phyloP scores from a whole-genome alignment of 2,329 filamentous ascomycete genomes.

The Juglanconis sp. region DNA sequence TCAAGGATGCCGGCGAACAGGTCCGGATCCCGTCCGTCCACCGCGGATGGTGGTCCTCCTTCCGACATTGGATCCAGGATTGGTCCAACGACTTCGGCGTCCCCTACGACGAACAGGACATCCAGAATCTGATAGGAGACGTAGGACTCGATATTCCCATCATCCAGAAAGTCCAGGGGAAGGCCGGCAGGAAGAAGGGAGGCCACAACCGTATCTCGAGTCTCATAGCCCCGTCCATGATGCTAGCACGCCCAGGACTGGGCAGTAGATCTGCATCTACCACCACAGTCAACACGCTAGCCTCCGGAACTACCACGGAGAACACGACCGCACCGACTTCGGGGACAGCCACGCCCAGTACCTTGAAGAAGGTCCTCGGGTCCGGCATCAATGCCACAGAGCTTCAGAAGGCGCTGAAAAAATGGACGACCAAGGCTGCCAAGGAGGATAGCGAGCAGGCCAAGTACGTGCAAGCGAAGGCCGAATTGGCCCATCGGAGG shows the following conservation, averaged over 20 bases:
- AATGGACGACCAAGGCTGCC: slow-evolving; percentile 9
- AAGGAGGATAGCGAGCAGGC: slow-evolving; percentile 10
- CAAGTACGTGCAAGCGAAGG: slow-evolving; percentile 15
- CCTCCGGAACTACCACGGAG: not conserved
- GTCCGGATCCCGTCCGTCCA: not conserved
- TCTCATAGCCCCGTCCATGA: slow-evolving; percentile 8
- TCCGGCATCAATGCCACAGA: slow-evolving; percentile 16
- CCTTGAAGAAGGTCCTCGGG: slow-evolving; percentile 11
- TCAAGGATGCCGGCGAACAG: not conserved
- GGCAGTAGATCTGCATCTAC: slow-evolving; percentile 5
- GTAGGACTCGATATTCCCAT: slow-evolving; percentile 16
- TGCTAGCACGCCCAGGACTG: slow-evolving; percentile 16
- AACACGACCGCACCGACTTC: not conserved
- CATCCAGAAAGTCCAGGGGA: slow-evolving; percentile 11
- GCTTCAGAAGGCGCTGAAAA: slow-evolving; percentile 10
- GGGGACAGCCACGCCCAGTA: slow-evolving; percentile 4
- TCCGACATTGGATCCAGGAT: slow-evolving; percentile 4
- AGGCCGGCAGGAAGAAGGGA: not conserved
- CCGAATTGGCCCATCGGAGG: slow-evolving; percentile 16
- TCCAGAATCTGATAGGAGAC: slow-evolving; percentile 16
- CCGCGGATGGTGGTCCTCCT: slow-evolving; percentile 11
- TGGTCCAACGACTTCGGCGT: slow-evolving; percentile 12
- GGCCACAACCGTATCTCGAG: slow-evolving; percentile 8
- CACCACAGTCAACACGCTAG: not conserved
- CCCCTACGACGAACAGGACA: slow-evolving; percentile 11